phyloP scores from a whole-genome alignment of 2,329 filamentous ascomycete species.

The Sporothrix euskadiensis region DNA sequence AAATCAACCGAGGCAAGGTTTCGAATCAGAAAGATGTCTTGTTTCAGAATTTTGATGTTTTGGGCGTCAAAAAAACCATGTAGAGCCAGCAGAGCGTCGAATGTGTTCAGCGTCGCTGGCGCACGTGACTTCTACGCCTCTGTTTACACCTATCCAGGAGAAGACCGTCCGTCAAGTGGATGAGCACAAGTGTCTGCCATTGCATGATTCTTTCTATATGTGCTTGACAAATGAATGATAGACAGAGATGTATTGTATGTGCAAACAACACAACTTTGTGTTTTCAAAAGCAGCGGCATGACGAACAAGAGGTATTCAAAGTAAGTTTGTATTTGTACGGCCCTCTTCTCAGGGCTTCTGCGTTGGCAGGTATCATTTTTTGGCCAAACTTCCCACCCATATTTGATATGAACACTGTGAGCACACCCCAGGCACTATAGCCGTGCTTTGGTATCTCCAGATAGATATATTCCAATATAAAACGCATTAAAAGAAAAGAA shows the following conservation, averaged over 20 bases:
- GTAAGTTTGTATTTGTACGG: not conserved
- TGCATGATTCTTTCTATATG: too few species aligned
- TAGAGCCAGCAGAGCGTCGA: not conserved
- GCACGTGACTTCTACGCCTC: not conserved
- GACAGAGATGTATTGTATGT: too few species aligned
- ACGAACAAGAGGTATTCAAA: not conserved
- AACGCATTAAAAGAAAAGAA: not conserved
- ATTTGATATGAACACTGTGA: not conserved
- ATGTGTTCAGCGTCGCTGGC: not conserved
- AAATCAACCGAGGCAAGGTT: not conserved
- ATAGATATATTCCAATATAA: not conserved
- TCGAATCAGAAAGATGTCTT: not conserved
- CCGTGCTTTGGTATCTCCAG: not conserved
- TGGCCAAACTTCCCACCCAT: conserved; percentile 13
- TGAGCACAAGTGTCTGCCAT: too few species aligned
- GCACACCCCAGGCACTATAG: not conserved
- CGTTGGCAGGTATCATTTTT: not conserved
- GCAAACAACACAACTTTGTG: too few species aligned
- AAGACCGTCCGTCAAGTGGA: not conserved
- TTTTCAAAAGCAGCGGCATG: not conserved
- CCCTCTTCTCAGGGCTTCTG: not conserved
- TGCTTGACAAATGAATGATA: too few species aligned
- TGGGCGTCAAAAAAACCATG: not conserved
- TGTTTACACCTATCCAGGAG: not conserved
- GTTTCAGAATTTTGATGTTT: not conserved